Conservation (phyloP, 805 yeast species). For the Grigorovia transvaalensis region DNA sequence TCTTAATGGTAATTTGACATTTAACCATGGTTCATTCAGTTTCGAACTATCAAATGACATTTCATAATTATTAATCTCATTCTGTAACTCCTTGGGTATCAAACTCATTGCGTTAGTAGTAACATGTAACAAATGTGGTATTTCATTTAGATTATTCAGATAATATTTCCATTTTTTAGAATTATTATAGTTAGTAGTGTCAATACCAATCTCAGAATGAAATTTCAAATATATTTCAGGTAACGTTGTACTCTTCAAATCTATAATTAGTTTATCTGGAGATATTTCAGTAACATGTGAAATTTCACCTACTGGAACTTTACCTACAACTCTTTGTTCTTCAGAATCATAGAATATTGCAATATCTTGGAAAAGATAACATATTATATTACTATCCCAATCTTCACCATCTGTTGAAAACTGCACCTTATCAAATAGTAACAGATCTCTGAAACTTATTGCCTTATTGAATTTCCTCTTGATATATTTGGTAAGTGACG, state of each 20-base stretch:
- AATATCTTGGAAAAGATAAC: slow-evolving; percentile 10
- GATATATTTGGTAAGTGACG: slow-evolving; percentile 11
- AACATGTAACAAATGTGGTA: slow-evolving; percentile 31
- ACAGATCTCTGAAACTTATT: not conserved
- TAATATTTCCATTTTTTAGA: slow-evolving; percentile 35
- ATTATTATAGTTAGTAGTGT: slow-evolving; percentile 21
- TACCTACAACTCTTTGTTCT: slow-evolving; percentile 30
- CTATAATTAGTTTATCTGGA: slow-evolving; percentile 26
- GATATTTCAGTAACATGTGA: slow-evolving; percentile 24
- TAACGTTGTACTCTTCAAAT: slow-evolving; percentile 32
- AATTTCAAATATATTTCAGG: slow-evolving; percentile 35
- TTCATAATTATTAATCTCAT: not conserved
- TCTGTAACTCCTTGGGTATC: not conserved
- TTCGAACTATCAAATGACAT: not conserved
- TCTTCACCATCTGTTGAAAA: slow-evolving; percentile 34
- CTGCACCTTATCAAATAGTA: slow-evolving; percentile 33
- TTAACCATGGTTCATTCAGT: slow-evolving; percentile 11
- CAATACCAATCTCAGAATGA: not conserved
- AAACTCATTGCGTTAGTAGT: slow-evolving; percentile 41
- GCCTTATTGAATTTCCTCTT: not conserved
- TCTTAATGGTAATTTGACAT: slow-evolving; percentile 27
- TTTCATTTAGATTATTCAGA: slow-evolving; percentile 8
- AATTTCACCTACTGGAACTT: slow-evolving; percentile 29
- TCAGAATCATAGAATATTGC: slow-evolving; percentile 14
- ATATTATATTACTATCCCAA: slow-evolving; percentile 29